Base-by-base conservation (phyloP, 2,329 filamentous ascomycete species). In the Boeremia exigua region DNA sequence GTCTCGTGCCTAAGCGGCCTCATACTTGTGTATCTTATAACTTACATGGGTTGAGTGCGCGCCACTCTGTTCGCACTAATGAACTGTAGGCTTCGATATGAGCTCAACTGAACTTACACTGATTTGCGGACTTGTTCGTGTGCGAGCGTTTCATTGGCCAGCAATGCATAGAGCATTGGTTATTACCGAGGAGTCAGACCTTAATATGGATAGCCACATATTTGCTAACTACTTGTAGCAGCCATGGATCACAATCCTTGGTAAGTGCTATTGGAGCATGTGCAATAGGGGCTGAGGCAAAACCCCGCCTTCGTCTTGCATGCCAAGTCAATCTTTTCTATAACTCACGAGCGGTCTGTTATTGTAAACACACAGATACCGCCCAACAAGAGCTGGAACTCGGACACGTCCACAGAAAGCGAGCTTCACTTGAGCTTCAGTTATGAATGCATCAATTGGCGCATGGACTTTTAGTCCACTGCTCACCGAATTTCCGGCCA, bases 401-500 rank as follows among this genome's bases (percentile, higher is more conserved):
- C 19, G 19, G 19, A 23, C 2, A 5, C 19, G 19, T 23, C 19
- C 19, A 23, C 19, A 23, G 19, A 23, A 23, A 23, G 19, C 19
- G 19, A 23, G 19, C 19, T 23, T 23, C 19, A 23, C 3, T 23
- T 5, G 19, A 23, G 19, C 19, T 23, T 19, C 48, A 56, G 12
- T 23, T 10, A 66, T 66, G 63, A 57, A 28, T 23, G 10, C 25
- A 40, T 62, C 56, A n/a, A 57, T 70, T 27, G 65, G 69, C 25
- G 59, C 61, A 30, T 73, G 69, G 71, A 54, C 62, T 28, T 74
- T 73, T 47, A 54, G 58, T 17, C 68, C 71, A 12, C 59, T 72
- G 10, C 38, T 65, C 25, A 67, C 60, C 5, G 49, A 58, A 2
- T 70, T 71, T 33, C 62, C 67, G 6, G 48, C 58, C 8, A 65